Conservation (phyloP, 1,284 basidiomycete species). For the Tilletia walkeri region DNA sequence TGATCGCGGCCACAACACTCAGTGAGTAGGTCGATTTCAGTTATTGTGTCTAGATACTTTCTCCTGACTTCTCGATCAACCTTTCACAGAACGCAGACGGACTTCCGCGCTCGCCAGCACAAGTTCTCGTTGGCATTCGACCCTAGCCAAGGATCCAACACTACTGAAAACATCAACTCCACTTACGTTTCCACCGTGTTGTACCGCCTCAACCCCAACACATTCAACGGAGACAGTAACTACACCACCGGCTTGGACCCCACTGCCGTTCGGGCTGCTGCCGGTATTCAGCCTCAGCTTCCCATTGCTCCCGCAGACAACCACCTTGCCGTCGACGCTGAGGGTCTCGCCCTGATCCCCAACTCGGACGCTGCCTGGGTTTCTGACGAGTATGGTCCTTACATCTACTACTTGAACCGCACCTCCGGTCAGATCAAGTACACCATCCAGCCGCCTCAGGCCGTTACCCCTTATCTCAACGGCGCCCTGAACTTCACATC, state of each 20-base stretch:
- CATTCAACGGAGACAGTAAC: slow-evolving; percentile 3
- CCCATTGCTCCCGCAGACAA: slow-evolving; percentile 56
- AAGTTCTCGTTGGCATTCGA: slow-evolving; percentile 1
- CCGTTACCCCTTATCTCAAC: slow-evolving; percentile 60
- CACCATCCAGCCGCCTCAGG: slow-evolving; percentile 66
- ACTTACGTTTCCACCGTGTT: slow-evolving; percentile 57
- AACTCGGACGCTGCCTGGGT: slow-evolving; percentile 63
- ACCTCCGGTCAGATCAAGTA: slow-evolving; percentile 61
- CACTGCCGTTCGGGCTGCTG: slow-evolving; percentile 41
- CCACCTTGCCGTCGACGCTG: slow-evolving; percentile 65
- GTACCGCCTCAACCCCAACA: slow-evolving; percentile 16
- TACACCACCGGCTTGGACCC: slow-evolving; percentile 67
- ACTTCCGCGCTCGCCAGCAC: slow-evolving; percentile 13
- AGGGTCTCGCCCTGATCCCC: slow-evolving; percentile 64
- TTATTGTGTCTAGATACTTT: no score
- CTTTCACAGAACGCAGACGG: not conserved
- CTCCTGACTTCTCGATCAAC: not conserved
- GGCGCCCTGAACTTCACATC: slow-evolving; percentile 66
- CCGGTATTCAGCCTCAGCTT: slow-evolving; percentile 28
- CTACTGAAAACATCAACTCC: slow-evolving; percentile 5
- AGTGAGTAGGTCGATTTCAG: not conserved
- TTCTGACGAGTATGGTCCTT: slow-evolving; percentile 71
- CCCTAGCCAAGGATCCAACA: not conserved
- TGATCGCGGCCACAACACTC: slow-evolving; percentile 14
- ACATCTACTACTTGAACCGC: slow-evolving; percentile 64